Conservation (phyloP, 495 filamentous ascomycete species). For the Penicillium bovifimosum region DNA sequence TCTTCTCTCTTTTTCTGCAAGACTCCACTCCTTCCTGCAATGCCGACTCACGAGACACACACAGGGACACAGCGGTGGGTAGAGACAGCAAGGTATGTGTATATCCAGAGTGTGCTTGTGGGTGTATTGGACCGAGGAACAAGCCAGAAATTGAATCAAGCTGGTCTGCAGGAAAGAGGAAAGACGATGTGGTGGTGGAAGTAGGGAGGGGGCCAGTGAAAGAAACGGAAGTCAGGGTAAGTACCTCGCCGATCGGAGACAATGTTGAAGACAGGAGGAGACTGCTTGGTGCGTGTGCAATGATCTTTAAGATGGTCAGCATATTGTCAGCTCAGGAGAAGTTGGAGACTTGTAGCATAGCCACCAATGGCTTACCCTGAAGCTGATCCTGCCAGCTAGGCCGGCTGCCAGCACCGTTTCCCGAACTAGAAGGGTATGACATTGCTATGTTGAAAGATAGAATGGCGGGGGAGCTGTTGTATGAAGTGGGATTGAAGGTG, state of each 20-base stretch:
- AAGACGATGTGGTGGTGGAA: background rate
- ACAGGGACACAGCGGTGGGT: background rate
- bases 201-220: background rate
- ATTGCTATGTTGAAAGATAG: slow-evolving; percentile 20
- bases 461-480: background rate
- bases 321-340: background rate
- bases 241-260: slow-evolving; percentile 76
- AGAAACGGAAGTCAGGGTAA: slow-evolving; percentile 14
- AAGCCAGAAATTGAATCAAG: slow-evolving; percentile 1
- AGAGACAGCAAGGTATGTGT: slow-evolving; percentile 1
- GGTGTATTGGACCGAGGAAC: background rate
- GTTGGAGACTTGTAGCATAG: background rate
- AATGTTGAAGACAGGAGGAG: slow-evolving; percentile 60
- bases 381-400: slow-evolving; percentile 50
- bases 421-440: slow-evolving; percentile 25
- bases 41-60: slow-evolving; percentile 19
- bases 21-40: slow-evolving; percentile 26
- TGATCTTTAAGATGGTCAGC: slow-evolving; percentile 49
- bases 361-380: slow-evolving; percentile 37
- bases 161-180: slow-evolving; percentile 1
- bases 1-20: slow-evolving; percentile 16
- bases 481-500: slow-evolving; percentile 9
- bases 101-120: background rate
- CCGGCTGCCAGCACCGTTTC: slow-evolving; percentile 11
- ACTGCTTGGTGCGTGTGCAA: slow-evolving; percentile 51